Evolutionary conservation across 108 stramenopile species (phyloP).

Genomic region (Nitzschia inconspicua): DNA sequence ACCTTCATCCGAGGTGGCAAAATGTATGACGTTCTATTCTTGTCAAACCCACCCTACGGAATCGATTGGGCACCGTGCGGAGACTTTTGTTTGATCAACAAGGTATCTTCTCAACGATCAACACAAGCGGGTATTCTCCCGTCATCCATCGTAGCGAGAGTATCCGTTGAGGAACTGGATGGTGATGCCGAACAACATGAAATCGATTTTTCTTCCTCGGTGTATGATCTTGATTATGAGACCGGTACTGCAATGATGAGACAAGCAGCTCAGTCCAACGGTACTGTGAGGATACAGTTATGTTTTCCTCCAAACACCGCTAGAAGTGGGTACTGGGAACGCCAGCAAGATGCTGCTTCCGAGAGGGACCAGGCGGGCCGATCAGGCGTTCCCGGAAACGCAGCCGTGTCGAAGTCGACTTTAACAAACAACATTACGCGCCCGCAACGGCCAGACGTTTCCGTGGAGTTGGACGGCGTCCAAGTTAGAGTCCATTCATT

Average conservation of each 20-base stretch:
- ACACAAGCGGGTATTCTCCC: constrained; percentile 45
- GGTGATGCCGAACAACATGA: background rate
- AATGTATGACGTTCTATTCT: constrained; percentile 45
- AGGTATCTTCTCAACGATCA: too few species aligned
- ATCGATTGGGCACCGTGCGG: constrained; percentile 83
- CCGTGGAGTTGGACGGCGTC: constrained; percentile 34
- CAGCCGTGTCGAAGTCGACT: background rate
- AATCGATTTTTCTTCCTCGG: background rate
- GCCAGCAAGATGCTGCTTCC: constrained; percentile 22
- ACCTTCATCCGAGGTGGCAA: constrained; percentile 46
- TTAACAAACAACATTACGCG: constrained; percentile 16
- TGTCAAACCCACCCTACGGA: constrained; percentile 53
- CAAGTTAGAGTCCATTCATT: constrained; percentile 57
- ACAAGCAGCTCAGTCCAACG: background rate
- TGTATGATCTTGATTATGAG: constrained; percentile 45
- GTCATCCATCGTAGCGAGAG: constrained; percentile 54
- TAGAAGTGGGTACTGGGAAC: constrained; percentile 49
- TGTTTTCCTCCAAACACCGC: constrained; percentile 62
- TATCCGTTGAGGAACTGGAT: constrained; percentile 20
- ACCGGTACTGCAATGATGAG: constrained; percentile 33
- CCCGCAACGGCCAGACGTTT: constrained; percentile 16
- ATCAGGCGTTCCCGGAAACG: background rate
- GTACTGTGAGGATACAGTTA: constrained; percentile 33
- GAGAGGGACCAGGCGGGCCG: background rate
- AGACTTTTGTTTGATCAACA: constrained; percentile 72